Conservation (phyloP, 2,329 filamentous ascomycete genomes). For the Aspergillus quadrilineatus region DNA sequence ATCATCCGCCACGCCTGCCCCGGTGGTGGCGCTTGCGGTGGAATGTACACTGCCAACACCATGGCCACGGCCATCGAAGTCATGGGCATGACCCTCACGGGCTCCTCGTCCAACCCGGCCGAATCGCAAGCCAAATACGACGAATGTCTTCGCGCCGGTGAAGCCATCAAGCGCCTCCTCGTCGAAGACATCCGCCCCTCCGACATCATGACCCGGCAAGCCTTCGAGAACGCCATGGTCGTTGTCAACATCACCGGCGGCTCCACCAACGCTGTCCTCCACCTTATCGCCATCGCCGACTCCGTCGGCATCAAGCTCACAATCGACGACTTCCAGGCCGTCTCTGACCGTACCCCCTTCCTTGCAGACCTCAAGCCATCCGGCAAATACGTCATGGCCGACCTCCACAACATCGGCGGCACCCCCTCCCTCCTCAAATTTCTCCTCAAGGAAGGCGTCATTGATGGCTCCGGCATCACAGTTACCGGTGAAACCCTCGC, state of each 20-base stretch:
- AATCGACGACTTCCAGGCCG: slow-evolving; percentile 81
- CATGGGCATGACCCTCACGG: slow-evolving; percentile 76
- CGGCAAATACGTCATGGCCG: slow-evolving; percentile 62
- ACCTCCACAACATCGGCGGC: slow-evolving; percentile 57
- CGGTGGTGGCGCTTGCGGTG: slow-evolving; percentile 78
- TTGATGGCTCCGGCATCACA: slow-evolving; percentile 61
- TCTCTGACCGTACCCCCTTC: slow-evolving; percentile 76
- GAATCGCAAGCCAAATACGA: slow-evolving; percentile 68
- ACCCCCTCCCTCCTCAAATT: slow-evolving; percentile 60
- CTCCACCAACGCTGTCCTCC: slow-evolving; percentile 81
- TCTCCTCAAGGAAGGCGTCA: slow-evolving; percentile 57
- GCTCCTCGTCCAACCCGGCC: slow-evolving; percentile 76
- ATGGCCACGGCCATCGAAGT: slow-evolving; percentile 73
- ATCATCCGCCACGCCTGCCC: slow-evolving; percentile 92
- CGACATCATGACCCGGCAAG: slow-evolving; percentile 76
- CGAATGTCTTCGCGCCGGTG: slow-evolving; percentile 71
- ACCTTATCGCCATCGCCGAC: slow-evolving; percentile 81
- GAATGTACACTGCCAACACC: slow-evolving; percentile 79
- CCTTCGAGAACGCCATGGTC: slow-evolving; percentile 83
- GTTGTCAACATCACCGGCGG: slow-evolving; percentile 79
- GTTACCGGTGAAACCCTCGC: slow-evolving; percentile 60
- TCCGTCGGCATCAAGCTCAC: slow-evolving; percentile 77
- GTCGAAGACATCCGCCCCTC: slow-evolving; percentile 73
- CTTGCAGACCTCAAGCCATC: slow-evolving; percentile 81
- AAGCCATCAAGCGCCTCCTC: slow-evolving; percentile 71